Evolutionary conservation across 2,329 filamentous ascomycete genomes (phyloP), one percentile per base, ranked within the genome.

Genomic region (Diatrype stigma): DNA sequence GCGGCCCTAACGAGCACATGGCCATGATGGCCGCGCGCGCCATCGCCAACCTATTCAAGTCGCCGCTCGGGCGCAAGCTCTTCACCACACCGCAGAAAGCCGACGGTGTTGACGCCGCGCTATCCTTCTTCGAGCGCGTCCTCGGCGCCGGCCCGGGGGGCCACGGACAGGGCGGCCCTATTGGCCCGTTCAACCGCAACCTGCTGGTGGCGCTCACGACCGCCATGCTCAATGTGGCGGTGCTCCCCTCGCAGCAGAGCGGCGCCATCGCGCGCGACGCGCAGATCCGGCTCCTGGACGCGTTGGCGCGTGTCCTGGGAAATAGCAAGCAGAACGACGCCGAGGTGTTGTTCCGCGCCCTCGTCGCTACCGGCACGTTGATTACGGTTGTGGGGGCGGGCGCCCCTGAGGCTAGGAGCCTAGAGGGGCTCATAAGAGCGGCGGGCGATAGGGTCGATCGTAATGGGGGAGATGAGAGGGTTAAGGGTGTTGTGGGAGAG

Each of bases 11-110:
- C 35, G 79, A 86, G 48, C 96, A 96, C 69, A 90, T 90, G 58
- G 81, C 84, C 11, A 96, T 97, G 86, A 88, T 99, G 76, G 85
- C 87, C 0, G 77, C 90, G 12, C 87, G 94, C 3, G 82, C 86
- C 14, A 77, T 97, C 46, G 86, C 84, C 28, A 99, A 99, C 60
- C 74, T 96, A 7, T 96, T 96, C 64, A 80, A 82, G 53, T 89
- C 89, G 0, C 73, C 82, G 0, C 77, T 86, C 51, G 94, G 94
- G 16, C 82, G 89, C 21, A 73, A 75, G 44, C 71, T 90, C 3
- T 82, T 84, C 6, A 78, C 81, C 12, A 73, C 72, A 19, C 73
- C 76, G 42, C n/a, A n/a, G n/a, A 42, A 44, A 23, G 82, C 85
- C 1, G 69, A 77, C 16, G 68, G 77, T 16, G 69, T 71, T 19